Base-by-base conservation (phyloP, 129 eudicot genomes). In the Kitagawia praeruptora region DNA sequence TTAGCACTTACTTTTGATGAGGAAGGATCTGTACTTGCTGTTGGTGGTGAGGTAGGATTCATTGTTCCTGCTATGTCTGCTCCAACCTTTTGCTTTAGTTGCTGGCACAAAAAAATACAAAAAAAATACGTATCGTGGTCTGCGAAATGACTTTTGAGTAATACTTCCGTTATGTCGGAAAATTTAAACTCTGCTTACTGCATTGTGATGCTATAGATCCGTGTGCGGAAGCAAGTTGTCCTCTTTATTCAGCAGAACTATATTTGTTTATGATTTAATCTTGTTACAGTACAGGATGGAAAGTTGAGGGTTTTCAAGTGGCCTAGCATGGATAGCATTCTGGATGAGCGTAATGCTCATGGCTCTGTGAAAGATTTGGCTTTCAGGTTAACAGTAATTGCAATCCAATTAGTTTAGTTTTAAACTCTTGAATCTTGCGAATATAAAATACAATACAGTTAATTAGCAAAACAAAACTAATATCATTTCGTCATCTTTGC, bases 201-300 rank as follows among this genome's bases (percentile, higher is more conserved):
- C 16, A 25, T 39, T 28, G 4, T 58, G 10, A 66, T 66, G 38
- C 7, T 12, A 28, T 66, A 44, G 31, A 77, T 14, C 66, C 45
- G 13, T 40, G 31, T 31, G 51, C 13, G 0, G 47, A 47, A 70
- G 48, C 69, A 48, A 69, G 40, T 45, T 53, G 13, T 44, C 13
- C 47, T 44, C 47, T 44, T 44, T 44, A 44, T 44, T 44, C 51
- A 72, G 64, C 19, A 49, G 77, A n/a, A 23, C n/a, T 31, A 64
- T 19, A 56, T 10, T 76, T 81, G 79, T 77, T 88, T 61, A 83
- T 80, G 81, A 83, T 81, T 76, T 28, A 31, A 41, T 81, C 81
- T 74, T 87, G 85, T 80, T 87, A 90, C 96, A 89, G 92, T 90
- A 85, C 97, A 95, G 99, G 97, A 95, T 89, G 99, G 99, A 79